Base-by-base conservation (phyloP, 2,329 filamentous ascomycete genomes). In the Pseudocercospora pini-densiflorae region DNA sequence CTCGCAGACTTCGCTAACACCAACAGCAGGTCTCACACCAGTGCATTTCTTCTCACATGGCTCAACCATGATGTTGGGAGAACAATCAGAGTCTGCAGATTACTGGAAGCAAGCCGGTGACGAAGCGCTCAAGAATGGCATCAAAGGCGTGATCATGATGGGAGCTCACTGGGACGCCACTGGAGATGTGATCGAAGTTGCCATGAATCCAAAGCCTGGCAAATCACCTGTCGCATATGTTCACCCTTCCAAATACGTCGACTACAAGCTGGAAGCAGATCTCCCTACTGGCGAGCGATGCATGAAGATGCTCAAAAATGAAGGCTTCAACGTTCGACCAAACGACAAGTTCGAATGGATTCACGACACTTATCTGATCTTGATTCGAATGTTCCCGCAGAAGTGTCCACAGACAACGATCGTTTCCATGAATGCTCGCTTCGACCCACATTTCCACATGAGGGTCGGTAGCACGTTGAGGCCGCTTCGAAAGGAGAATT, bases 41-140 rank as follows among this genome's bases (percentile, higher is more conserved):
- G 87, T 90, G 0, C 86, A 89, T 74, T 87, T 90, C 78, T 90
- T 90, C 77, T 89, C 88, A 2, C 89, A 91, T 83, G 89, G 89
- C 73, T 89, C 88, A 14, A 90, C 88, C 45, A 90, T 90, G 88
- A 91, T 90, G 89, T 79, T 90, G 14, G 89, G 88, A 40, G 89
- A 90, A 73, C 84, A 89, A 71, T 87, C 85, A 14, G 76, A 80
- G 1, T 88, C 87, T 0, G 88, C 88, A 10, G 81, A 83, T 21
- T 90, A 90, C 78, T 90, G 89, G 89, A 88, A 89, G 74, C 81
- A 84, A 68, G 86, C 85, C 71, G 89, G 89, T 57, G 87, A 90
- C 69, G 86, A 86, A 67, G 88, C 88, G 2, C 82, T 89, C 5
- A 83, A 82, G 5, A 78, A 87, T 66, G 83, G 83, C 14, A 82